These are phyloP conservation scores for Globisporangium recalcitrans DNA, from an alignment of 352 stramenopile genomes.

Conservation along the genomic window DNA sequence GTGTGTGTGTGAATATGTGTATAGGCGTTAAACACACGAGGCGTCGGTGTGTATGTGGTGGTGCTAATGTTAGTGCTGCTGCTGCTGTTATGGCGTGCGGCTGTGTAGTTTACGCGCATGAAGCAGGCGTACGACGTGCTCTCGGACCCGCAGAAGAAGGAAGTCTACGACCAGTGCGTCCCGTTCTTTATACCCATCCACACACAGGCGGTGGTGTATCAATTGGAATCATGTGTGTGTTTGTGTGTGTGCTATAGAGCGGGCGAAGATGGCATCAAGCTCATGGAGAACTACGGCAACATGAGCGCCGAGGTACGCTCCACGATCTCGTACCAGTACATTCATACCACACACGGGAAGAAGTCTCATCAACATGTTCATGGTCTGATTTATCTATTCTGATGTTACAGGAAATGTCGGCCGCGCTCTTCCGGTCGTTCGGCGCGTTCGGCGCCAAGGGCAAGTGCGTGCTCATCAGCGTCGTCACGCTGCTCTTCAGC, in stretches of 20 bases:
- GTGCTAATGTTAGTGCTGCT: not conserved
- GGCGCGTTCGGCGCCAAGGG: slow-evolving; percentile 59
- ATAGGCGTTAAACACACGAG: not conserved
- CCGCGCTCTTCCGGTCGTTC: slow-evolving; percentile 68
- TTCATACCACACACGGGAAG: no score
- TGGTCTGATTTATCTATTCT: not conserved
- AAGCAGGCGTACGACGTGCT: slow-evolving; percentile 93
- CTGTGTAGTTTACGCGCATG: slow-evolving; percentile 86
- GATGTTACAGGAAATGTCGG: slow-evolving; percentile 38
- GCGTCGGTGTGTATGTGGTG: not conserved
- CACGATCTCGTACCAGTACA: not conserved
- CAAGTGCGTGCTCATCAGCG: slow-evolving; percentile 64
- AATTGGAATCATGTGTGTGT: no score
- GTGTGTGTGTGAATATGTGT: not conserved
- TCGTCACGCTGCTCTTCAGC: slow-evolving; percentile 70
- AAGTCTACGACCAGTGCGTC: slow-evolving; percentile 74
- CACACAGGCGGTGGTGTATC: no score
- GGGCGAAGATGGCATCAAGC: slow-evolving; percentile 85
- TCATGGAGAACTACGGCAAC: slow-evolving; percentile 84
- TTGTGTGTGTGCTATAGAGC: slow-evolving; percentile 29
- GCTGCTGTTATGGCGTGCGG: not conserved
- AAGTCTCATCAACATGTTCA: not conserved
- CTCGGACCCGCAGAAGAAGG: slow-evolving; percentile 79
- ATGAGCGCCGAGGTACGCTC: slow-evolving; percentile 55
- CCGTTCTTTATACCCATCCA: not conserved